Conservation (phyloP, 2,329 filamentous ascomycete species). For the Teratosphaeria destructans region DNA sequence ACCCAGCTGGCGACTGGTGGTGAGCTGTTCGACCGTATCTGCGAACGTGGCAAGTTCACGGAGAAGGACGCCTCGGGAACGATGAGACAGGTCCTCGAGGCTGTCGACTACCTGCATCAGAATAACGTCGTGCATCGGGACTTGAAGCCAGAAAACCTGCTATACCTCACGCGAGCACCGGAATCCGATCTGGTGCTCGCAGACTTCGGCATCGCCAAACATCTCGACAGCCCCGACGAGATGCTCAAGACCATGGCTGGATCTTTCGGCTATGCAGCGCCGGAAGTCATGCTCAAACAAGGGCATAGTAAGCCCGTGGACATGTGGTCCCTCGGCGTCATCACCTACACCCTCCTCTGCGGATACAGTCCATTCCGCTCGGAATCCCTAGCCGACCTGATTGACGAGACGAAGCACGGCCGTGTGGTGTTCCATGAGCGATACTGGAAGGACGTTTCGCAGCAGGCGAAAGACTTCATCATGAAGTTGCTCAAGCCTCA, state of each 20-base stretch:
- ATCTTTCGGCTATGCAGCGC: slow-evolving; percentile 94
- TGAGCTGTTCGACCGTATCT: slow-evolving; percentile 95
- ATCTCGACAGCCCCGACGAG: slow-evolving; percentile 81
- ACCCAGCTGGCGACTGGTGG: slow-evolving; percentile 92
- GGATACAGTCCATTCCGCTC: slow-evolving; percentile 97
- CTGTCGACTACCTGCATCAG: slow-evolving; percentile 86
- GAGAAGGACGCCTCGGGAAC: slow-evolving; percentile 96
- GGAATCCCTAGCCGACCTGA: slow-evolving; percentile 83
- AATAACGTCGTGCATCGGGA: slow-evolving; percentile 97
- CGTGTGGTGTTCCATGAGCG: slow-evolving; percentile 90
- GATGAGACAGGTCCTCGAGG: slow-evolving; percentile 84
- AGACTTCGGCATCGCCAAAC: slow-evolving; percentile 98
- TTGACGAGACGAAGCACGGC: slow-evolving; percentile 80
- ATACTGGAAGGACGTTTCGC: slow-evolving; percentile 96
- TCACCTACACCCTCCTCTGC: slow-evolving; percentile 95
- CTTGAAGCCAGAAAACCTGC: slow-evolving; percentile 93
- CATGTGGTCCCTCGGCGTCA: slow-evolving; percentile 98
- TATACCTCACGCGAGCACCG: slow-evolving; percentile 71
- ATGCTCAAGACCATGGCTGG: slow-evolving; percentile 97
- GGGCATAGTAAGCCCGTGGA: slow-evolving; percentile 97
- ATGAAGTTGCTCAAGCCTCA: slow-evolving; percentile 66
- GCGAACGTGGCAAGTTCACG: slow-evolving; percentile 94
- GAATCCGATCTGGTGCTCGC: slow-evolving; percentile 84
- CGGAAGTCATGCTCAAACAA: slow-evolving; percentile 95
- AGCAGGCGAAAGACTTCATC: slow-evolving; percentile 94